Evolutionary conservation across 1,284 basidiomycete genomes (phyloP).

Genomic region (Ustilago hordei): DNA sequence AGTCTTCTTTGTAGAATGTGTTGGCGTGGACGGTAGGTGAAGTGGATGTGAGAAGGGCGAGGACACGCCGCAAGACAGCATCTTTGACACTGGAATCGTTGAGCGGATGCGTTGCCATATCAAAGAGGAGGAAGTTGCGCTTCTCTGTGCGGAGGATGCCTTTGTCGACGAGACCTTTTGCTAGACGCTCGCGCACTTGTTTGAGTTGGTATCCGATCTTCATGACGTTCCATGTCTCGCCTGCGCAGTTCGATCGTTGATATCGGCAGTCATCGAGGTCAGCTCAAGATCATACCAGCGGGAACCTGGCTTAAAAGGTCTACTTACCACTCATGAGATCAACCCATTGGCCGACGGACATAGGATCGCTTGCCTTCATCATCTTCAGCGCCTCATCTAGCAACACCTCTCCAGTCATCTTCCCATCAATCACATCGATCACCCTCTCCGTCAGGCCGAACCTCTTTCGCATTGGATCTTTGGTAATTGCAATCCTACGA

Average conservation of each 20-base stretch:
- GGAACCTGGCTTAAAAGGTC: too few relatives aligned
- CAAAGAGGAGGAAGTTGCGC: slow-evolving; percentile 68
- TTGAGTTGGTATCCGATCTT: slow-evolving; percentile 68
- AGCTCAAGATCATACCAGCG: too few relatives aligned
- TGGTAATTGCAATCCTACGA: slow-evolving; percentile 57
- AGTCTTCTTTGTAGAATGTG: slow-evolving; percentile 61
- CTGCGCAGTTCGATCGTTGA: not conserved
- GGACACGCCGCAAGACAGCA: slow-evolving; percentile 62
- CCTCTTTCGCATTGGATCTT: slow-evolving; percentile 52
- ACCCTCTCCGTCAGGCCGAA: slow-evolving; percentile 52
- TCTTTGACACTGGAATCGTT: slow-evolving; percentile 65
- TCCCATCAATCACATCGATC: slow-evolving; percentile 63
- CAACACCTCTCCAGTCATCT: slow-evolving; percentile 66
- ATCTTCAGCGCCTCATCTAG: slow-evolving; percentile 67
- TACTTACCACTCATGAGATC: slow-evolving; percentile 63
- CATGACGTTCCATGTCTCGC: slow-evolving; percentile 69
- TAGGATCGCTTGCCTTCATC: slow-evolving; percentile 61
- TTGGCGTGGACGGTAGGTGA: slow-evolving; percentile 52
- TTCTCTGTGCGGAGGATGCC: slow-evolving; percentile 69
- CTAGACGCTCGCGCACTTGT: slow-evolving; percentile 68
- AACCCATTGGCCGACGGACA: slow-evolving; percentile 65
- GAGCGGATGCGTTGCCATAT: slow-evolving; percentile 69
- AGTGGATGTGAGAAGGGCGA: slow-evolving; percentile 57
- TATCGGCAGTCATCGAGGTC: too few relatives aligned
- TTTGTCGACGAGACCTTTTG: slow-evolving; percentile 69